Base-by-base conservation (phyloP, 345 rosid genomes). In the Brassica napus region DNA sequence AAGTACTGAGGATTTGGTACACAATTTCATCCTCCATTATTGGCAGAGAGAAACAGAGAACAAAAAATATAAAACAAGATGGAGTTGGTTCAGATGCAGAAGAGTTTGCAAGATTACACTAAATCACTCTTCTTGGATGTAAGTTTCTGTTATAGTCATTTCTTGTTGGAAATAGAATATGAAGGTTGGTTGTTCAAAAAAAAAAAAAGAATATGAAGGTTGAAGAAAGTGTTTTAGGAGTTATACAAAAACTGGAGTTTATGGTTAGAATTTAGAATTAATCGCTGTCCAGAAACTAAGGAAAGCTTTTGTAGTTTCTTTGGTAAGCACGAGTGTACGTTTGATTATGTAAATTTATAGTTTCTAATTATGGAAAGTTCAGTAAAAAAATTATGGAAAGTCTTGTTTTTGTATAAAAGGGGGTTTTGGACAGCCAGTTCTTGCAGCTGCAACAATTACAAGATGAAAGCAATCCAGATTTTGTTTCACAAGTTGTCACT, bases 381-480 rank as follows among this genome's bases (percentile, higher is more conserved):
- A 34, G 6, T 34, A 34, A 34, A 34, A 34, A 1, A 34, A 34
- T 34, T 7, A 34, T 34, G 31, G 62, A 69, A 70, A 63, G n/a
- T 58, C 9, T 26, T 71, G 18, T 30, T 69, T 72, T 59, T 62
- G 71, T 47, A 65, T 77, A 76, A 81, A 86, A 94, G 98, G 96
- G 97, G 16, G 70, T 90, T 85, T 76, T 95, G 90, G 99, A 93
- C 76, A 71, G 85, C 68, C 99, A 95, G 88, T 92, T 88, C 74
- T 72, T 85, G 66, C 97, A 91, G 87, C 92, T 95, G 66, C 98
- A 90, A 82, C 90, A 91, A 73, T 87, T 95, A 75, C 97, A 89
- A 86, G 99, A 95, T 84, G 99, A 95, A 83, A 90, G 90, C 89
- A 93, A 89, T 86, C 98, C 99, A 65, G 93, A 90, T 84, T 95